Conservation (phyloP, 2,329 filamentous ascomycete genomes). For the Emericellopsis atlantica region DNA sequence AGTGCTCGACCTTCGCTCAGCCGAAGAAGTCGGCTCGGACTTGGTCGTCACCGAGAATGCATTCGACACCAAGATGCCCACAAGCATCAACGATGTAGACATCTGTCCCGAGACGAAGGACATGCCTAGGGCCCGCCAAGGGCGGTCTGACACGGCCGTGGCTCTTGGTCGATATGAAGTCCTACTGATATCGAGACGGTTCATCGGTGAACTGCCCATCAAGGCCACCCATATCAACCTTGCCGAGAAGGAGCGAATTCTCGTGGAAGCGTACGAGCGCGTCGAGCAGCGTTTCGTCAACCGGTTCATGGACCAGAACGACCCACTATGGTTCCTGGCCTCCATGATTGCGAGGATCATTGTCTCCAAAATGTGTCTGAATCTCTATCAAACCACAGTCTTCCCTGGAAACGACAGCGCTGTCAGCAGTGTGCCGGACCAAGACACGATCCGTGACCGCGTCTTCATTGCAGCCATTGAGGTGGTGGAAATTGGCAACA, state of each 20-base stretch:
- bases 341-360: constrained; percentile 58
- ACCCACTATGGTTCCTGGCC: constrained; percentile 53
- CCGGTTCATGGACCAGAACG: constrained; percentile 32
- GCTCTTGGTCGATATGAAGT: constrained; percentile 39
- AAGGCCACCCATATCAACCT: constrained; percentile 15
- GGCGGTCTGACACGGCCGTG: constrained; percentile 39
- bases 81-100: constrained; percentile 36
- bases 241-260: constrained; percentile 26
- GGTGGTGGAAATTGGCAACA: constrained; percentile 55
- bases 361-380: constrained; percentile 66
- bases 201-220: constrained; percentile 12
- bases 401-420: constrained; percentile 42
- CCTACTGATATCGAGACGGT: constrained; percentile 21
- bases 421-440: constrained; percentile 22
- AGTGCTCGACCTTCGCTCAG: constrained; percentile 39
- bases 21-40: constrained; percentile 39
- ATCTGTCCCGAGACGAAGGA: constrained; percentile 32
- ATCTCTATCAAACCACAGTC: constrained; percentile 64
- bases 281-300: constrained; percentile 41
- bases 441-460: constrained; percentile 49
- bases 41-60: constrained; percentile 25
- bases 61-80: constrained; percentile 35
- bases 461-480: constrained; percentile 63
- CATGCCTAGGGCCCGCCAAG: constrained; percentile 30
- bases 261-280: constrained; percentile 38